These are phyloP conservation scores for Neurospora sp. DNA, from an alignment of 495 filamentous ascomycete genomes.

Conservation along the genomic window DNA sequence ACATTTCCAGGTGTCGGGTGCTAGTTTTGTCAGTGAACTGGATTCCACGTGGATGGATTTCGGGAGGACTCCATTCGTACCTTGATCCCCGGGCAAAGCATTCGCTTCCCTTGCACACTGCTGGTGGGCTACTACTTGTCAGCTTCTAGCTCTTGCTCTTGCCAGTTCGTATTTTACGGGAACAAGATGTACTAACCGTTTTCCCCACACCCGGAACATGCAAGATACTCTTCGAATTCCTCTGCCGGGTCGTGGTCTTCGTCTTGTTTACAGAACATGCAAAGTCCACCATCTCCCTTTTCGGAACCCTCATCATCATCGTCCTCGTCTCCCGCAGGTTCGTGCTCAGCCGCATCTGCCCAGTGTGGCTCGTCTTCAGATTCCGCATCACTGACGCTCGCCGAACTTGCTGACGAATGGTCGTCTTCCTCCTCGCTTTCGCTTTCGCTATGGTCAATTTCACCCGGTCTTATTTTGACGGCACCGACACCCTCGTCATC, in stretches of 20 bases:
- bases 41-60: background rate
- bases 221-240: slow-evolving; percentile 78
- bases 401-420: slow-evolving; percentile 9
- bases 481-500: slow-evolving; percentile 61
- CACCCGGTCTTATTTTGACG: slow-evolving; percentile 57
- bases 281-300: slow-evolving; percentile 55
- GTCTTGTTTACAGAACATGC: slow-evolving; percentile 67
- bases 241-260: slow-evolving; percentile 80
- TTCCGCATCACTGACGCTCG: slow-evolving; percentile 27
- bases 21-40: slow-evolving; percentile 32
- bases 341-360: slow-evolving; percentile 48
- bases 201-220: slow-evolving; percentile 73
- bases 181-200: slow-evolving; percentile 58
- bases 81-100: slow-evolving; percentile 43
- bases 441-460: slow-evolving; percentile 39
- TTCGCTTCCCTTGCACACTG: slow-evolving; percentile 82
- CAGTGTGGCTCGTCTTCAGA: slow-evolving; percentile 36
- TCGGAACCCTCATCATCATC: slow-evolving; percentile 53
- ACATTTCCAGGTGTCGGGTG: slow-evolving; percentile 66
- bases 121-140: slow-evolving; percentile 63
- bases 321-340: slow-evolving; percentile 50
- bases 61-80: slow-evolving; percentile 11
- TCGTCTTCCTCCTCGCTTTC: slow-evolving; percentile 21
- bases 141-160: slow-evolving; percentile 13
- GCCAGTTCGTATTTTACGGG: slow-evolving; percentile 6